Evolutionary conservation across 768 basidiomycete species (phyloP).

Genomic region (Lenzites betulinus): DNA sequence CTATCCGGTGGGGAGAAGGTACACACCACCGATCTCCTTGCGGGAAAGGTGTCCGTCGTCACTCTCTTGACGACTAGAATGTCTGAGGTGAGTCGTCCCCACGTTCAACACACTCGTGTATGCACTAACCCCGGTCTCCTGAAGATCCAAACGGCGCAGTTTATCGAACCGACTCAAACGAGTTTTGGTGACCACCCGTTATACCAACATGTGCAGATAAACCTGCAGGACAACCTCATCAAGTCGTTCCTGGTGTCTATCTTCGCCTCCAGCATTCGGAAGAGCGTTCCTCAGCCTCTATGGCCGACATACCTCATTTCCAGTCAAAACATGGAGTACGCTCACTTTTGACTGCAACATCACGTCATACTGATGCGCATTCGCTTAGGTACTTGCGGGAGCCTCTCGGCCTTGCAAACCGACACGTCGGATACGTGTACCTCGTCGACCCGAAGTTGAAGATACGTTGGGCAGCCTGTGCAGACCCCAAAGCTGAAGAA

Average conservation of each 20-base stretch:
- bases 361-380: not conserved
- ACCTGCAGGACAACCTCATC: slow-evolving; percentile 91
- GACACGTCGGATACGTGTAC: slow-evolving; percentile 89
- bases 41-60: slow-evolving; percentile 76
- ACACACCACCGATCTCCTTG: slow-evolving; percentile 78
- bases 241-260: slow-evolving; percentile 89
- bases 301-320: slow-evolving; percentile 80
- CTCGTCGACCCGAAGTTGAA: slow-evolving; percentile 83
- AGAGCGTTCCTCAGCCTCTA: slow-evolving; percentile 59
- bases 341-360: not conserved
- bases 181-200: slow-evolving; percentile 55
- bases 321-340: slow-evolving; percentile 72
- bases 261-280: slow-evolving; percentile 75
- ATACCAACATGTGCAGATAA: slow-evolving; percentile 82
- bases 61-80: slow-evolving; percentile 84
- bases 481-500: slow-evolving; percentile 79
- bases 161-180: slow-evolving; percentile 56
- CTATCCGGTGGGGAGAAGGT: slow-evolving; percentile 55
- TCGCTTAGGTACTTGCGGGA: slow-evolving; percentile 62
- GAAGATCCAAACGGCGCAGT: slow-evolving; percentile 80
- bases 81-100: slow-evolving; percentile 65
- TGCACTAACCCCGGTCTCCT: not conserved
- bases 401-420: slow-evolving; percentile 85
- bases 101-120: not conserved
- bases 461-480: slow-evolving; percentile 92